phyloP scores from a whole-genome alignment of 345 rosid genomes.

The Trapa bicornis region DNA sequence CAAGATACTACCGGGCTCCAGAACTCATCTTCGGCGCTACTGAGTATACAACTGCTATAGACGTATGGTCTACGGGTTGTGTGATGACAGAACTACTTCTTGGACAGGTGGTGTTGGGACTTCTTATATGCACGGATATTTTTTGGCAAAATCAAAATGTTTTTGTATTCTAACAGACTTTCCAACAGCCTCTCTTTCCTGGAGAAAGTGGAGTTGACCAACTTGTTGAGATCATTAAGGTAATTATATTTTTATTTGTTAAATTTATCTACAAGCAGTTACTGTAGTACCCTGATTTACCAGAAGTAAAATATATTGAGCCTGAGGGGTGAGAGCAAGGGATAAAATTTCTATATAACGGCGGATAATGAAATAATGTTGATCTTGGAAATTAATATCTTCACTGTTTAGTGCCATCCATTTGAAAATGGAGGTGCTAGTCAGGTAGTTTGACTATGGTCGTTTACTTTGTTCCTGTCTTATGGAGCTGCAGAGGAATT shows the following conservation, averaged over 20 bases:
- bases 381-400: background rate
- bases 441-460: too few species aligned
- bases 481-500: too few species aligned
- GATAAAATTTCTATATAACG: background rate
- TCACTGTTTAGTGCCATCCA: background rate
- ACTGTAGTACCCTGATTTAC: too few species aligned
- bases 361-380: background rate
- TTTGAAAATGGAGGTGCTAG: background rate
- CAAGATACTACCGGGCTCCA: slow-evolving; percentile 93
- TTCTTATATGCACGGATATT: background rate
- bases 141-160: background rate
- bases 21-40: slow-evolving; percentile 95
- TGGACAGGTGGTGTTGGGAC: slow-evolving; percentile 48
- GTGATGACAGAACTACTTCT: slow-evolving; percentile 95
- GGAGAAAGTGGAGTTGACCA: slow-evolving; percentile 99
- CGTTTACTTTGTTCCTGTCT: too few species aligned
- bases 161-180: slow-evolving; percentile 7
- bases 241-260: slow-evolving; percentile 12
- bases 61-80: slow-evolving; percentile 96
- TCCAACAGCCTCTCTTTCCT: slow-evolving; percentile 79
- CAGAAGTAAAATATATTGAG: background rate
- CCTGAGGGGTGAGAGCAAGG: background rate
- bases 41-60: slow-evolving; percentile 91
- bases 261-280: background rate
- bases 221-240: slow-evolving; percentile 96